Conservation (phyloP, 192 early-diverging fungal genomes). For the Spizellomyces punctatus region DNA sequence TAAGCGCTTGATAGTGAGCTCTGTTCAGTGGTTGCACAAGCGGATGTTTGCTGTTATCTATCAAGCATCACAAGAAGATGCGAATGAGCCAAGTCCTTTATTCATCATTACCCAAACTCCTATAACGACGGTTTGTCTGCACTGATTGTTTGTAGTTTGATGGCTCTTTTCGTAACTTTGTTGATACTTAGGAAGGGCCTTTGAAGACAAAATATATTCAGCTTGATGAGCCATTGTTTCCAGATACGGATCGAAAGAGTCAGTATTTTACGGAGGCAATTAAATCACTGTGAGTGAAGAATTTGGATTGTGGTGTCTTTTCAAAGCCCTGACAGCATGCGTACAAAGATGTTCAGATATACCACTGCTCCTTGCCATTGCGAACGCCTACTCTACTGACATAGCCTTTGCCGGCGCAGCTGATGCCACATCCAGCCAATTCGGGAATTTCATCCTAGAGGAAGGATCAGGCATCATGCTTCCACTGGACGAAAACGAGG, state of each 20-base stretch:
- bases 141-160: no score
- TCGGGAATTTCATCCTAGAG: constrained; percentile 75
- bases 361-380: neutral
- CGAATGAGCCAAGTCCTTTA: neutral
- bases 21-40: constrained; percentile 69
- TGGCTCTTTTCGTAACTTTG: no score
- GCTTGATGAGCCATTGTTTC: constrained; percentile 60
- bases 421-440: constrained; percentile 39
- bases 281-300: constrained; percentile 53
- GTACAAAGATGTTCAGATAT: neutral
- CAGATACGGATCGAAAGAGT: constrained; percentile 48
- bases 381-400: constrained; percentile 16
- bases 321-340: neutral
- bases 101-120: constrained; percentile 61
- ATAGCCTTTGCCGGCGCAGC: constrained; percentile 46
- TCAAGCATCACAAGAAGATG: constrained; percentile 9
- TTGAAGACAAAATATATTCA: constrained; percentile 46
- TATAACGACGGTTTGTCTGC: no score
- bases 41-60: constrained; percentile 72
- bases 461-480: constrained; percentile 56
- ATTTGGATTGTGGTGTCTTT: neutral
- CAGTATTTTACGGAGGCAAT: constrained; percentile 67
- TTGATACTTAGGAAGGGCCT: no score
- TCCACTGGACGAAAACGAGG: constrained; percentile 57
- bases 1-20: neutral